Evolutionary conservation across 257 asterid species (phyloP).

Genomic region (Ligustrum vulgare): DNA sequence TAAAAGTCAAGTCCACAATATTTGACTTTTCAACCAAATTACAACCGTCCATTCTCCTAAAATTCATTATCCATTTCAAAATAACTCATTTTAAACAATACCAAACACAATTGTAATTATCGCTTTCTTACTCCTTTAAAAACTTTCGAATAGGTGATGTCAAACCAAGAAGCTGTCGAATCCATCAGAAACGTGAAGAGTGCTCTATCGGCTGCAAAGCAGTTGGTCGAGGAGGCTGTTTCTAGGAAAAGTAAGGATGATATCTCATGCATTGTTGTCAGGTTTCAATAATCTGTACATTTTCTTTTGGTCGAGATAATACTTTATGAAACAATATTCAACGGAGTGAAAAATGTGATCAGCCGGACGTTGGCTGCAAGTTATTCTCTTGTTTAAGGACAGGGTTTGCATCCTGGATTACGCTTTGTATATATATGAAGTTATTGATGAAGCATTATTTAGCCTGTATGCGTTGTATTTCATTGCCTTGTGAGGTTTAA

Average conservation of each 20-base stretch:
- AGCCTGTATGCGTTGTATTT: no score
- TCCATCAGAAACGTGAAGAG: slow-evolving; percentile 60
- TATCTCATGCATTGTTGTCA: slow-evolving; percentile 88
- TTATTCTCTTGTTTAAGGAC: background rate
- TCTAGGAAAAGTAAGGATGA: slow-evolving; percentile 80
- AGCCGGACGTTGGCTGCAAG: background rate
- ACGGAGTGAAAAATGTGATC: background rate
- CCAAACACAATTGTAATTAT: background rate
- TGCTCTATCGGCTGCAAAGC: slow-evolving; percentile 75
- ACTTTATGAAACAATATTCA: slow-evolving; percentile 7
- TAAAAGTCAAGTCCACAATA: no score
- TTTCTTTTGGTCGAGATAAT: background rate
- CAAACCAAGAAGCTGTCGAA: slow-evolving; percentile 89
- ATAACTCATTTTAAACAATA: no score
- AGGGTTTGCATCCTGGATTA: background rate
- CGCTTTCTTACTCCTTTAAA: background rate
- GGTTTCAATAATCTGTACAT: slow-evolving; percentile 43
- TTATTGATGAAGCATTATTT: background rate
- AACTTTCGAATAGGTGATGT: slow-evolving; percentile 59
- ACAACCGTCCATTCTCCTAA: no score
- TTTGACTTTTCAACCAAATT: no score
- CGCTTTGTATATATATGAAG: background rate
- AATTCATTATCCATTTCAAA: no score
- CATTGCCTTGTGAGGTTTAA: no score
- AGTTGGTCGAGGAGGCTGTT: slow-evolving; percentile 56